A percentile compares a stretch with the other conserved stretches of the same genome.
Conservation (phyloP, 2,329 filamentous ascomycete species). For the Botrytis cinerea region DNA sequence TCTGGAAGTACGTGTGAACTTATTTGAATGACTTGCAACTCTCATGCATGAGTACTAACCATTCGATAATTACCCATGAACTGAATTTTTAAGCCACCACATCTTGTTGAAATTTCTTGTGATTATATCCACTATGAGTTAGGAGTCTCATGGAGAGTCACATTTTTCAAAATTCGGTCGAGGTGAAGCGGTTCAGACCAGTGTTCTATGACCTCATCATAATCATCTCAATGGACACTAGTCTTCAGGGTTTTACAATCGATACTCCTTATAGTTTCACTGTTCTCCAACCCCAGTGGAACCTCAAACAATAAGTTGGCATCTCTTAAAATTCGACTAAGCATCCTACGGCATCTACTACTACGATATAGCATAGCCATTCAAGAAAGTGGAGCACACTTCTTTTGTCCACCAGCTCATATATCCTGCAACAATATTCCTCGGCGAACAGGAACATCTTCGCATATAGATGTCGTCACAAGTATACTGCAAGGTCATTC, state of each 20-base stretch:
- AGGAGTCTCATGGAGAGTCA: background rate
- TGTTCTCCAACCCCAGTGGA: background rate
- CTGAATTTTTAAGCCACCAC: background rate
- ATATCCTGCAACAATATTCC: slow-evolving; percentile 76
- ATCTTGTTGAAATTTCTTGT: background rate
- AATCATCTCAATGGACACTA: too few relatives aligned
- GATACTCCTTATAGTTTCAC: too few relatives aligned
- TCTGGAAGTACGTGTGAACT: background rate
- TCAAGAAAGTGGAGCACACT: slow-evolving; percentile 86
- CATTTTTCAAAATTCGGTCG: background rate
- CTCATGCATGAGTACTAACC: background rate
- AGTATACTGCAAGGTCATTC: slow-evolving; percentile 72
- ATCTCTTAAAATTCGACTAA: too few relatives aligned
- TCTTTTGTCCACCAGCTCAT: slow-evolving; percentile 73
- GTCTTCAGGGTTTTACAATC: too few relatives aligned
- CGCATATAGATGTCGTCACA: slow-evolving; percentile 77
- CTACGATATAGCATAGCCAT: slow-evolving; percentile 45
- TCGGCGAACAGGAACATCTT: slow-evolving; percentile 82
- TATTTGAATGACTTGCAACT: background rate
- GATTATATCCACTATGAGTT: too few relatives aligned
- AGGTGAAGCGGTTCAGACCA: background rate
- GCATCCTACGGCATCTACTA: background rate
- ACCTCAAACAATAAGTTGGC: background rate
- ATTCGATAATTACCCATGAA: background rate
- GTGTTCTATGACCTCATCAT: too few relatives aligned